Percentiles rank a stretch among this genome's conserved stretches.
These are phyloP conservation scores for Salix purpurea DNA, from an alignment of 345 rosid species.

Conservation along the genomic window DNA sequence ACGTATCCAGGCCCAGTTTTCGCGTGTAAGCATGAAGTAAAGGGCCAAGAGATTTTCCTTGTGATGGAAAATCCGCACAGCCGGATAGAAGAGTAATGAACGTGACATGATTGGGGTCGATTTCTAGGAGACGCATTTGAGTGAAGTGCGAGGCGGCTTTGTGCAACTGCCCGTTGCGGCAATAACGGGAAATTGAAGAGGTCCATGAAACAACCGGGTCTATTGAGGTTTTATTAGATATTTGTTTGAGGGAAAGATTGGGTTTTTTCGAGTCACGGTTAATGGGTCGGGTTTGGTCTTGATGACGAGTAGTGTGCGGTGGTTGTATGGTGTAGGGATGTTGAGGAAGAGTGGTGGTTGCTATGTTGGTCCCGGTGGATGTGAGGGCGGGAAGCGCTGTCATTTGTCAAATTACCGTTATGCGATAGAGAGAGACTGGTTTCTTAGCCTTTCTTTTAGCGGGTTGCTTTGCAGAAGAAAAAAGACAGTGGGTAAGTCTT, in stretches of 20 bases:
- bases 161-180: slow-evolving; percentile 50
- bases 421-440: background rate
- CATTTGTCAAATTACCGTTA: slow-evolving; percentile 18
- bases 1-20: slow-evolving; percentile 35
- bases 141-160: slow-evolving; percentile 51
- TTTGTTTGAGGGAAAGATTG: slow-evolving; percentile 11
- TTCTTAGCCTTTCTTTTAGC: background rate
- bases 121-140: slow-evolving; percentile 51
- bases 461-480: too few relatives aligned
- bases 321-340: background rate
- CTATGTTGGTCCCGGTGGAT: slow-evolving; percentile 9
- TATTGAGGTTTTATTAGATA: background rate
- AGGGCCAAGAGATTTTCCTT: slow-evolving; percentile 38
- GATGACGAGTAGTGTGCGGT: slow-evolving; percentile 15
- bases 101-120: slow-evolving; percentile 64
- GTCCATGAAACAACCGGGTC: slow-evolving; percentile 60
- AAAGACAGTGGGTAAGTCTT: too few relatives aligned
- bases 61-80: slow-evolving; percentile 38
- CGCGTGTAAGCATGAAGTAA: slow-evolving; percentile 55
- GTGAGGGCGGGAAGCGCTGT: slow-evolving; percentile 38
- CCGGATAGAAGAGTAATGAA: slow-evolving; percentile 50
- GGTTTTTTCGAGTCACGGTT: slow-evolving; percentile 11
- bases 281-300: slow-evolving; percentile 3
- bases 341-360: slow-evolving; percentile 4
- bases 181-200: slow-evolving; percentile 56